A percentile compares a stretch with the other conserved stretches of the same genome.
phyloP scores from a whole-genome alignment of 2,329 filamentous ascomycete species.

The Pseudocercospora eumusae region DNA sequence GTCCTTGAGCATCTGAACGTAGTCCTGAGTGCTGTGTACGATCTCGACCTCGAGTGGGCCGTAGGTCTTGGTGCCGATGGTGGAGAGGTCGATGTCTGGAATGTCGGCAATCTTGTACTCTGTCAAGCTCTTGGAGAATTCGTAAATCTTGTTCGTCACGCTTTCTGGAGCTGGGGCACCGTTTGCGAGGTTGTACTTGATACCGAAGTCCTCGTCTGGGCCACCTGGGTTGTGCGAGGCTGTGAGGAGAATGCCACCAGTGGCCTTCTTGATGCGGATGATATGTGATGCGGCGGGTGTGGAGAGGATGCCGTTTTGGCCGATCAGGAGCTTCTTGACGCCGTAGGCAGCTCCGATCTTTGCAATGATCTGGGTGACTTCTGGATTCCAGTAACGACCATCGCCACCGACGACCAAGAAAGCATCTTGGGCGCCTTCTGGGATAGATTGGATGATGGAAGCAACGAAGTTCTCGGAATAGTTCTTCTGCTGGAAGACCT shows the following conservation, averaged over 20 bases:
- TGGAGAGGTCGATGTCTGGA: constrained; percentile 79
- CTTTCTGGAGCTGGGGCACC: constrained; percentile 93
- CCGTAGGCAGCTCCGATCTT: constrained; percentile 97
- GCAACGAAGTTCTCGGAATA: constrained; percentile 96
- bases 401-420: constrained; percentile 97
- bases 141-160: constrained; percentile 97
- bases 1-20: constrained; percentile 90
- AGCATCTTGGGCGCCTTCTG: constrained; percentile 82
- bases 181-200: constrained; percentile 99
- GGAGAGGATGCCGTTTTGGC: constrained; percentile 93
- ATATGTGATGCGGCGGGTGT: constrained; percentile 95
- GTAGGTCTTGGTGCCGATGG: constrained; percentile 80
- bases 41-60: constrained; percentile 90
- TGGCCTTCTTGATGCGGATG: constrained; percentile 91
- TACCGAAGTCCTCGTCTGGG: constrained; percentile 95
- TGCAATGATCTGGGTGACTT: constrained; percentile 93
- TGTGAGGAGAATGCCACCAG: constrained; percentile 92
- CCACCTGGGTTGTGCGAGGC: constrained; percentile 98
- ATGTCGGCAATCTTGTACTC: constrained; percentile 92
- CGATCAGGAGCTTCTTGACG: constrained; percentile 97
- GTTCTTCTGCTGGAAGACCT: constrained; percentile 90
- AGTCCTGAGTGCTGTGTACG: constrained; percentile 89
- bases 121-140: constrained; percentile 82
- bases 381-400: constrained; percentile 94
- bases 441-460: constrained; percentile 93